phyloP scores from a whole-genome alignment of 2,329 filamentous ascomycete species.

The Mycogone perniciosa region DNA sequence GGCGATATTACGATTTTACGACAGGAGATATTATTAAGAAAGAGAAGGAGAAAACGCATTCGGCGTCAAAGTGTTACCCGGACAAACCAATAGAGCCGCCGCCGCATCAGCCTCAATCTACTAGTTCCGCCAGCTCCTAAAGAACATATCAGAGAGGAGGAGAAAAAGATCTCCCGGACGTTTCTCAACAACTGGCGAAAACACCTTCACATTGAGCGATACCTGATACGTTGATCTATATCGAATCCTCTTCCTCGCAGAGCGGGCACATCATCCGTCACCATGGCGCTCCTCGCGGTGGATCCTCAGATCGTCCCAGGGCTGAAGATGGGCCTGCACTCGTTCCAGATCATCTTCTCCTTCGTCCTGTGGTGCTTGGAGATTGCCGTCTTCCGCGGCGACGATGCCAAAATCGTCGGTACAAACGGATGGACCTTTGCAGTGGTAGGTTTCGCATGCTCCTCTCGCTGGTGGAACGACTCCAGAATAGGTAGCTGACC shows the following conservation, averaged over 20 bases:
- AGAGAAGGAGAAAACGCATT: background rate
- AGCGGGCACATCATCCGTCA: slow-evolving; percentile 5
- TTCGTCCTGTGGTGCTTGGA: slow-evolving; percentile 53
- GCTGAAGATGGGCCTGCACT: slow-evolving; percentile 53
- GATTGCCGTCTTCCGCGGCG: slow-evolving; percentile 50
- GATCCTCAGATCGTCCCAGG: slow-evolving; percentile 48
- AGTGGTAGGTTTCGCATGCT: slow-evolving; percentile 41
- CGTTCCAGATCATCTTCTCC: slow-evolving; percentile 46
- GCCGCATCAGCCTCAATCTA: slow-evolving; percentile 10
- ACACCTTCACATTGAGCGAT: background rate
- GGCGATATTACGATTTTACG: no score
- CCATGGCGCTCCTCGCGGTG: slow-evolving; percentile 45
- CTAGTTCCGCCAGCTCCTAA: slow-evolving; percentile 12
- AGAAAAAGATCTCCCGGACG: background rate
- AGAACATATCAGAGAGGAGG: slow-evolving; percentile 5
- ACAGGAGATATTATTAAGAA: background rate
- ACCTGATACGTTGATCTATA: background rate
- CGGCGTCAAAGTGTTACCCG: background rate
- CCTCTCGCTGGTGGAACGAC: background rate
- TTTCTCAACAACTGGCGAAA: background rate
- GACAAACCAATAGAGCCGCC: slow-evolving; percentile 2
- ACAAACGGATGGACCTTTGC: slow-evolving; percentile 59
- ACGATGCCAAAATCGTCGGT: slow-evolving; percentile 45
- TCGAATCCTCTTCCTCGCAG: background rate
- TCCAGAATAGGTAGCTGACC: background rate